Conservation (phyloP, 1,139 yeast genomes). For the Lipomyces yarrowii region DNA sequence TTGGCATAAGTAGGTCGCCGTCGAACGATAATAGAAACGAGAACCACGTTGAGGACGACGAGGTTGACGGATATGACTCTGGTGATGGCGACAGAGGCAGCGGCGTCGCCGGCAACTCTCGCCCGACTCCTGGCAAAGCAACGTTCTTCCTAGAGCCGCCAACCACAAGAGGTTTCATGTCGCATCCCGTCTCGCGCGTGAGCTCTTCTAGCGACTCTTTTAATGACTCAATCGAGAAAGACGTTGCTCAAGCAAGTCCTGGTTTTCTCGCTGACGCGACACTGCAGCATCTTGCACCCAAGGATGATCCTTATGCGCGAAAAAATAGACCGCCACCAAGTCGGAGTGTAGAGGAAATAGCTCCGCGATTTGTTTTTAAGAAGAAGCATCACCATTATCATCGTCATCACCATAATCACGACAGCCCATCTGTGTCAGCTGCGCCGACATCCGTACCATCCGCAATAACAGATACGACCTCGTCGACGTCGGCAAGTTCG, state of each 20-base stretch:
- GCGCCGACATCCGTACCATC: background rate
- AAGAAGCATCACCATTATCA: constrained; percentile 30
- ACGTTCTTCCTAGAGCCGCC: constrained; percentile 19
- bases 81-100: constrained; percentile 15
- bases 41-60: constrained; percentile 2
- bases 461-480: background rate
- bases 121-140: constrained; percentile 9
- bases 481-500: constrained; percentile 3
- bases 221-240: background rate
- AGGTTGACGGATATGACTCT: constrained; percentile 9
- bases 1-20: constrained; percentile 13
- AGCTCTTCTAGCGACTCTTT: constrained; percentile 5
- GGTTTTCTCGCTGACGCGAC: background rate
- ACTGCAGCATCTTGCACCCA: constrained; percentile 24
- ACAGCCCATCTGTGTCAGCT: background rate
- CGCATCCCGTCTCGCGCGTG: constrained; percentile 20
- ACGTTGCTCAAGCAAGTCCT: background rate
- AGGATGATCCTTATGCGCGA: constrained; percentile 44
- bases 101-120: background rate
- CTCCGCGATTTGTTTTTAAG: constrained; percentile 44
- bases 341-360: constrained; percentile 39
- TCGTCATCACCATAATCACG: constrained; percentile 19
- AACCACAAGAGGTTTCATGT: constrained; percentile 8
- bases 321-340: constrained; percentile 40
- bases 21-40: background rate